These are phyloP conservation scores for Geosmithia morbida DNA, from an alignment of 2,329 filamentous ascomycete species.

Conservation along the genomic window DNA sequence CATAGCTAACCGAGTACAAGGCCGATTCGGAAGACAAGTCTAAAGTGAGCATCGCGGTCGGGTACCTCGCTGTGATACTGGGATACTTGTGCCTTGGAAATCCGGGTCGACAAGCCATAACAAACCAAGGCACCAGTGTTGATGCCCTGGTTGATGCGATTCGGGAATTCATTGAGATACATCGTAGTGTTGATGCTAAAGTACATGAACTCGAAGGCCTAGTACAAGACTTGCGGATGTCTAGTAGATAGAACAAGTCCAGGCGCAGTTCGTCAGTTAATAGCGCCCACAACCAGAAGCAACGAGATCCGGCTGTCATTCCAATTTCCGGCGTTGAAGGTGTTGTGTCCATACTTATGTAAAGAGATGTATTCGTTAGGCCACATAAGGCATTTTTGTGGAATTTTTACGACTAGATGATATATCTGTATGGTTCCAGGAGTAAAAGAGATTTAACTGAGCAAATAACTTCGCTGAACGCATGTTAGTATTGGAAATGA, in stretches of 20 bases:
- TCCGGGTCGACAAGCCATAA: slow-evolving; percentile 27
- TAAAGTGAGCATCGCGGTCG: slow-evolving; percentile 68
- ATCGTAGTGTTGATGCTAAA: slow-evolving; percentile 32
- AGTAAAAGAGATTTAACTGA: neutral
- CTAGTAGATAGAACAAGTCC: neutral
- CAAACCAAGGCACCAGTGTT: slow-evolving; percentile 27
- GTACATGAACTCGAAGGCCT: slow-evolving; percentile 22
- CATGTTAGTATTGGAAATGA: neutral
- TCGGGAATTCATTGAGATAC: slow-evolving; percentile 37
- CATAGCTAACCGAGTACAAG: slow-evolving; percentile 19
- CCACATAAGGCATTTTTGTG: neutral
- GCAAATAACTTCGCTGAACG: neutral
- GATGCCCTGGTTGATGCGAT: slow-evolving; percentile 34
- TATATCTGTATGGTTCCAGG: neutral
- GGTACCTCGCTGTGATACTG: slow-evolving; percentile 73
- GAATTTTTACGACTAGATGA: neutral
- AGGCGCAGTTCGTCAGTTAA: neutral
- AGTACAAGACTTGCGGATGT: slow-evolving; percentile 17
- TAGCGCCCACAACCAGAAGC: neutral
- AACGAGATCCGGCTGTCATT: neutral
- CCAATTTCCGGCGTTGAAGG: neutral
- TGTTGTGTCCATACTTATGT: no score
- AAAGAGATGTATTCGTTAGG: neutral
- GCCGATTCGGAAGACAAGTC: slow-evolving; percentile 61
- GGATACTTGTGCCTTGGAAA: slow-evolving; percentile 59